phyloP scores from a whole-genome alignment of 345 rosid species.

The Rhizophora mangle region DNA sequence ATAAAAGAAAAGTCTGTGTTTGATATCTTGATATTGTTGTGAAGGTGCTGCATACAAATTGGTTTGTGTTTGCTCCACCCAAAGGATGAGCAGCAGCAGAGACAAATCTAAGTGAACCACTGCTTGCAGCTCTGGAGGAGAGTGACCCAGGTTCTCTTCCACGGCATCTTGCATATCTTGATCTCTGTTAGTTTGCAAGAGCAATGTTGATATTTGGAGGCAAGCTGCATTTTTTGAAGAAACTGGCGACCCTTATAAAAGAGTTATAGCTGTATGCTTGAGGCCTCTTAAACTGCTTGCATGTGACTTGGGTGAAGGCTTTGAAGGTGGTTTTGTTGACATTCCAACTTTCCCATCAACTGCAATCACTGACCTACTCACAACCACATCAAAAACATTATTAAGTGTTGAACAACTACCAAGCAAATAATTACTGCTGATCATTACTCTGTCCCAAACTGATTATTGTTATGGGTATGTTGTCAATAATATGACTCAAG shows the following conservation, averaged over 20 bases:
- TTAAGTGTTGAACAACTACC: constrained; percentile 59
- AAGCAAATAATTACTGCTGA: constrained; percentile 40
- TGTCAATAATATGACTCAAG: too few species aligned
- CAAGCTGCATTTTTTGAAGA: constrained; percentile 96
- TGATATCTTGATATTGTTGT: constrained; percentile 21
- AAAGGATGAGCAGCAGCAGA: constrained; percentile 99
- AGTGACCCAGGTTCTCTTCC: constrained; percentile 65
- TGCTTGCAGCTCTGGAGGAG: constrained; percentile 79
- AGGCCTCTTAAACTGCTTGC: constrained; percentile 79
- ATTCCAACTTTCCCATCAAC: constrained; percentile 42
- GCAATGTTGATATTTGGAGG: constrained; percentile 87
- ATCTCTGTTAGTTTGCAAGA: constrained; percentile 88
- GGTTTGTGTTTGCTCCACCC: constrained; percentile 74
- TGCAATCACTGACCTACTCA: constrained; percentile 39
- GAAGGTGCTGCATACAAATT: constrained; percentile 74
- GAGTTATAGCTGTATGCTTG: constrained; percentile 66
- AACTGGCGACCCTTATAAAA: constrained; percentile 81
- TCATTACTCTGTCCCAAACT: background rate
- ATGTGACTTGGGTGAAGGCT: constrained; percentile 47
- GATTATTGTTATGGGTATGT: background rate
- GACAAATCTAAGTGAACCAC: constrained; percentile 89
- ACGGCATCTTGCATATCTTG: constrained; percentile 84
- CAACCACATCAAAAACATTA: constrained; percentile 43
- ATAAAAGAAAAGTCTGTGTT: background rate
- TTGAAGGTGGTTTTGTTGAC: constrained; percentile 50